phyloP scores from a whole-genome alignment of 495 filamentous ascomycete genomes.

The Trichoderma gamsii region DNA sequence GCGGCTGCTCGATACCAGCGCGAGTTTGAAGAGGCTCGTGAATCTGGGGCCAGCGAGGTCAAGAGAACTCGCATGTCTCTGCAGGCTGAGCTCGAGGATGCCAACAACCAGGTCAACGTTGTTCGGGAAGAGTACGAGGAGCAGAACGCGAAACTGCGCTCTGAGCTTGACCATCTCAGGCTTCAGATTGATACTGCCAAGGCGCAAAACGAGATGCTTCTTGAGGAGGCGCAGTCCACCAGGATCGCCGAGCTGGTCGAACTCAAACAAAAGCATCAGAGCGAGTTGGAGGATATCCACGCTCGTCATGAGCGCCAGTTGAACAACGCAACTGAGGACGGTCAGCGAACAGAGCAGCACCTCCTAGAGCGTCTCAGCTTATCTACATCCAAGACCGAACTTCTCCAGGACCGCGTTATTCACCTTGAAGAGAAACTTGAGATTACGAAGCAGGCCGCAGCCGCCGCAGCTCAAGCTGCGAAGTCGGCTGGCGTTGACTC shows the following conservation, averaged over 20 bases:
- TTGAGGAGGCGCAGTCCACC: slow-evolving; percentile 65
- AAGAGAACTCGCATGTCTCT: slow-evolving; percentile 70
- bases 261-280: slow-evolving; percentile 63
- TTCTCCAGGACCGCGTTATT: slow-evolving; percentile 71
- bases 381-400: slow-evolving; percentile 69
- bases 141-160: slow-evolving; percentile 59
- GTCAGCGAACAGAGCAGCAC: slow-evolving; percentile 60
- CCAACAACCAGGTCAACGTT: slow-evolving; percentile 76
- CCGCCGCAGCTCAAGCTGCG: slow-evolving; percentile 78
- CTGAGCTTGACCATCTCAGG: slow-evolving; percentile 63
- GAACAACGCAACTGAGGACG: slow-evolving; percentile 64
- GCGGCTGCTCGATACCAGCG: slow-evolving; percentile 65
- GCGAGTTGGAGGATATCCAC: slow-evolving; percentile 57
- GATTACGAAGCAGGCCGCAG: slow-evolving; percentile 83
- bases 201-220: slow-evolving; percentile 65
- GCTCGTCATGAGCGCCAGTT: slow-evolving; percentile 69
- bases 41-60: slow-evolving; percentile 67
- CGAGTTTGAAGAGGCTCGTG: slow-evolving; percentile 75
- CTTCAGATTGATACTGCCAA: slow-evolving; percentile 69
- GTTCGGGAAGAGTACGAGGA: slow-evolving; percentile 71
- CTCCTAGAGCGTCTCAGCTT: slow-evolving; percentile 66
- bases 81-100: slow-evolving; percentile 71
- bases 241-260: slow-evolving; percentile 63
- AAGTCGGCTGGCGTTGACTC: slow-evolving; percentile 52
- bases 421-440: slow-evolving; percentile 83